These are phyloP conservation scores for Strigomonas culicis DNA, from an alignment of 208 protist genomes.

Conservation along the genomic window DNA sequence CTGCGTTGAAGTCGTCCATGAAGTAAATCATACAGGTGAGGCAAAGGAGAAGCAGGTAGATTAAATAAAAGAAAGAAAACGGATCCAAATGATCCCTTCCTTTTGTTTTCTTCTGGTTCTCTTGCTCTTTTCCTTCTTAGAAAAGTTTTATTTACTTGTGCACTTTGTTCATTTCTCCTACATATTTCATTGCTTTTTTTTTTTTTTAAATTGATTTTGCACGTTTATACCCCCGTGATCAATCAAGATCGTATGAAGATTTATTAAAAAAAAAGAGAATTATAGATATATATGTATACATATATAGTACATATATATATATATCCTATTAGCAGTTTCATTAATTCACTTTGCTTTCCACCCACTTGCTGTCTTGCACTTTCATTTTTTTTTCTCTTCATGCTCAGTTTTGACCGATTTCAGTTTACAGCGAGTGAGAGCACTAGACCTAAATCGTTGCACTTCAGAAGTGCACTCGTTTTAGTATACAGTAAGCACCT, in stretches of 20 bases:
- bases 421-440: too few species aligned
- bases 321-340: too few species aligned
- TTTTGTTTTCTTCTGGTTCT: constrained; percentile 2
- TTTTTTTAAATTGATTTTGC: background rate
- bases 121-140: background rate
- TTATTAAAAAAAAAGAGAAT: background rate
- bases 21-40: constrained; percentile 46
- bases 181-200: constrained; percentile 3
- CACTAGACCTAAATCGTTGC: too few species aligned
- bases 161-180: background rate
- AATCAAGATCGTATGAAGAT: too few species aligned
- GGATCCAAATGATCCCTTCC: background rate
- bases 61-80: constrained; percentile 9
- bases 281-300: constrained; percentile 13
- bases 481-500: background rate
- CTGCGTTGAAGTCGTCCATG: constrained; percentile 70
- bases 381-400: constrained; percentile 4
- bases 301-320: too few species aligned
- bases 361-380: background rate
- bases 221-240: background rate
- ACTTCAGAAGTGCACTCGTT: constrained; percentile 1
- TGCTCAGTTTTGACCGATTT: background rate
- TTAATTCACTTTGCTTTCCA: background rate
- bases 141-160: background rate
- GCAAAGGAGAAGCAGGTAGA: background rate